Base-by-base conservation (phyloP, 495 filamentous ascomycete species). In the Haplographium delicatum region DNA sequence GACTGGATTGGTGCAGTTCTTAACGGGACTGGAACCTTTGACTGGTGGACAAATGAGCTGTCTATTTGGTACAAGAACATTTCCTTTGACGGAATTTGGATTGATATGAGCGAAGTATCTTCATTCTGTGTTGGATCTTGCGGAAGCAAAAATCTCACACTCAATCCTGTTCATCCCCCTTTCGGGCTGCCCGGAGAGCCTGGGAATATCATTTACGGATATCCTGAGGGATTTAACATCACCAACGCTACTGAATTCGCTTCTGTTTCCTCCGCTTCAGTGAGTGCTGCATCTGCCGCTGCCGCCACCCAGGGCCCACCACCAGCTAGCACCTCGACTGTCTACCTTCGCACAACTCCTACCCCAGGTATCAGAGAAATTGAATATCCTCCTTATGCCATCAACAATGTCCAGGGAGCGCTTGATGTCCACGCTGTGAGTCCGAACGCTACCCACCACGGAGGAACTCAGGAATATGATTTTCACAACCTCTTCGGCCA, bases 101-200 rank as follows among this genome's bases (percentile, higher is more conserved):
- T 93, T 40, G 87, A 91, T 54, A 89, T 90, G 86, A 88, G 83
- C 34, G 87, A 91, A 61, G 81, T 82, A 2, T 81, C 85, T 15
- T 89, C 85, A 0, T 91, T 91, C 75, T 93, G 88, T 53, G 77
- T 86, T 10, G 88, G 88, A 5, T 84, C 79, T 59, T 91, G 88
- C 52, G 87, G 88, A 22, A 79, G 74, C 26, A 68, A 69, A 1
- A 88, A 89, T 45, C 63, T 89, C 37, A 78, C 75, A 4, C 60
- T 86, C 48, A 88, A 89, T 56, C 85, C 85, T 0, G 79, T 79
- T 3, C 86, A 88, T 61, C 81, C 80, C 18, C 72, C 79, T 4
- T 89, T 88, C 53, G 19, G 47, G 2, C 73, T 90, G 3, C 85
- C 83, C 5, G 86, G 87, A 2, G 75, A 82, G 51, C 72, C 78